Evolutionary conservation across 345 rosid species (phyloP), one percentile per base, ranked within the genome.

Genomic region (Populus tremula): DNA sequence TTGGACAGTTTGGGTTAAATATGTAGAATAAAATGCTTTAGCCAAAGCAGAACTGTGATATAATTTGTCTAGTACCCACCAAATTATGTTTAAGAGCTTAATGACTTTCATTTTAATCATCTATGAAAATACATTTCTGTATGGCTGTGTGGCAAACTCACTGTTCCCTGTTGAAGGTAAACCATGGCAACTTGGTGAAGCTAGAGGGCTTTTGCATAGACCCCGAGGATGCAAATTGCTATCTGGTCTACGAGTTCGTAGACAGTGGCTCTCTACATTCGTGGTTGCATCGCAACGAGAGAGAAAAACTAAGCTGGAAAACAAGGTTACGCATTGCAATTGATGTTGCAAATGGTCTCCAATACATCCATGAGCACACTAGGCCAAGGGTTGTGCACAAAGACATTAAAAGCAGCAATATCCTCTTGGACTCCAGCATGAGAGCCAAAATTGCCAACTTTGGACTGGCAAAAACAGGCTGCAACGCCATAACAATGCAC

Each of bases 401-500:
- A 77, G 96, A 88, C 90, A 87, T 91, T 73, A 88, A 87, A 69
- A 88, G 90, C 78, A 81, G 88, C 86, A 91, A 86, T 85, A 87
- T 91, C 79, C 90, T 91, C 11, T 76, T 90, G 33, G 93, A 90
- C 82, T 56, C 89, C 12, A 84, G 66, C 78, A 88, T 86, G 91
- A 81, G 93, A 68, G 96, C 93, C 74, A 91, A 88, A 79, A 87
- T 90, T 73, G 93, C 93, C 49, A 87, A 90, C 78, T 90, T 91
- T 27, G 96, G 93, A 41, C 87, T 91, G 1, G 96, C 96, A 25
- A 91, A 85, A 83, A 87, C 96, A 2, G 92, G 93, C 65, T 91
- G 92, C 91, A 91, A 91, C 47, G 90, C 91, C 73, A 90, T 88
- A 77, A 91, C 93, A 17, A 86, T 86, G 93, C 92, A 91, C 82